These are phyloP conservation scores for Flaveria ramosissima DNA, from an alignment of 129 eudicot genomes.

Conservation along the genomic window DNA sequence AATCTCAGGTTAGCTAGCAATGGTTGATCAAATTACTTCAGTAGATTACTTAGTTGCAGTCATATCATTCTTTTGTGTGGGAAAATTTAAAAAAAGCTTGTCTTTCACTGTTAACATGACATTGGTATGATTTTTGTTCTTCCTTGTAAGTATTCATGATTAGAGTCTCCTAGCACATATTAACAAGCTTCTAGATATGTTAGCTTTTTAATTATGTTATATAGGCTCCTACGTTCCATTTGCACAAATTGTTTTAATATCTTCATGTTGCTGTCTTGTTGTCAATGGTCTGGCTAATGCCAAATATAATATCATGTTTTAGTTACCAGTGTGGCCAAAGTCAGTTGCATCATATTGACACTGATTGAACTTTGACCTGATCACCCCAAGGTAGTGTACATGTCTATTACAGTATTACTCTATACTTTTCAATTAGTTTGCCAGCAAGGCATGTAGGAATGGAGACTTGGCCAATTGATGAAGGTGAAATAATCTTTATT, in stretches of 20 bases:
- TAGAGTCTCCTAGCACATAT: constrained; percentile 1
- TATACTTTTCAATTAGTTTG: background rate
- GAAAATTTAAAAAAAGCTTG: background rate
- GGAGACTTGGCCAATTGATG: background rate
- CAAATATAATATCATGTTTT: background rate
- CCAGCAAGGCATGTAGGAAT: background rate
- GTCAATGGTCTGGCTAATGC: background rate
- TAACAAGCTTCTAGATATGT: background rate
- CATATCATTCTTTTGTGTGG: background rate
- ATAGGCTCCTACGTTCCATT: constrained; percentile 12
- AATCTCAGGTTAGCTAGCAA: constrained; percentile 76
- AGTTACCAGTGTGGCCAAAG: background rate
- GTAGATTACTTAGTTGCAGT: constrained; percentile 12
- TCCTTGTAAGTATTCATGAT: background rate
- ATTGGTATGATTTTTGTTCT: background rate
- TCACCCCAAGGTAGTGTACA: constrained; percentile 11
- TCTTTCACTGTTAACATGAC: background rate
- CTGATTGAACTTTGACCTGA: background rate
- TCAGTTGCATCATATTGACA: background rate
- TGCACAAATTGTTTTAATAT: constrained; percentile 4
- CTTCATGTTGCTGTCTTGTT: background rate
- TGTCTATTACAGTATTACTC: background rate
- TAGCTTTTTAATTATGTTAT: background rate
- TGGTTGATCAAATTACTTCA: constrained; percentile 9
- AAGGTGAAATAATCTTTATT: background rate